Base-by-base conservation (phyloP, 1,284 basidiomycete genomes). In the Melampsora americana region DNA sequence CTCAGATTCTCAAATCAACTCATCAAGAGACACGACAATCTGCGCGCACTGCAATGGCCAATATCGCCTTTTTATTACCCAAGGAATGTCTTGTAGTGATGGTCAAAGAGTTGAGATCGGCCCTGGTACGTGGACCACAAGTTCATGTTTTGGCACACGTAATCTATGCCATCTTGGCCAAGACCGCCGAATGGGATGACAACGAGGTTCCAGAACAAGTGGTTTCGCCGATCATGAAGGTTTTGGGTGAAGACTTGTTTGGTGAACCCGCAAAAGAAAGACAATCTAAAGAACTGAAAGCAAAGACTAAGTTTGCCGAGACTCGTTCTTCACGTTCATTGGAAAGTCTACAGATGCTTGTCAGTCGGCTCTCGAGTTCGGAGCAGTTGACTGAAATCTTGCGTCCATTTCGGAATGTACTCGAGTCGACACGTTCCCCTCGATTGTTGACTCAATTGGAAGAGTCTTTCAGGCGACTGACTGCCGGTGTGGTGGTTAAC, bases 11-110 rank as follows among this genome's bases (percentile, higher is more conserved):
- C 74, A 90, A 93, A 14, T 94, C 92, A 83, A 92, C 90, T 81
- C 93, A 94, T 28, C 94, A 96, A 82, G 94, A 97, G 80, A 95
- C 93, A 0, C 87, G 96, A 76, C 94, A 98, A 80, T 86, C 95
- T 50, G 88, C 90, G 2, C 88, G 93, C 16, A 92, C 93, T 73
- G 92, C 93, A 0, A 84, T 97, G 6, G 90, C 89, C 82, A 92
- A 91, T 77, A 93, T 99, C 69, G 89, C 89, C 2, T 85, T 90
- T 39, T 86, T 86, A 32, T 85, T 96, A 5, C 94, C 93, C 0
- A 87, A 91, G 0, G 82, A 85, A 0, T 92, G 91, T 82, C 87
- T 99, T 3, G 86, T 89, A 0, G 83, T 88, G 28, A 86, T 93
- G 32, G 84, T 98, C 66, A 88, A 88, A 35, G 95, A 98, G 82